Conservation (phyloP, 2,329 filamentous ascomycete genomes). For the Sporothrix brunneoviolacea region DNA sequence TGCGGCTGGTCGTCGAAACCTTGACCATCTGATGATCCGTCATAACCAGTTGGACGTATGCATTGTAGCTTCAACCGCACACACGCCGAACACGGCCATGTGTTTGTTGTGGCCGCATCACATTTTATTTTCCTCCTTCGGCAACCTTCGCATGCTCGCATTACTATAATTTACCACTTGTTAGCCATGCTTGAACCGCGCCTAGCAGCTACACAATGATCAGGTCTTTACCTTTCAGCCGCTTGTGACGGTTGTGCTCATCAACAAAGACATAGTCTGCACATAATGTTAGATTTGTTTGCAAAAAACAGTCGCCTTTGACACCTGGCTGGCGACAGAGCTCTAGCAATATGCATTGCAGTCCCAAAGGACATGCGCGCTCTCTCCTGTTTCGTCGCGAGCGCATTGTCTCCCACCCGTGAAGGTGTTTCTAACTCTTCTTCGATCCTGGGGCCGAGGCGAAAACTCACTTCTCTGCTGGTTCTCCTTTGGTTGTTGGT, state of each 20-base stretch:
- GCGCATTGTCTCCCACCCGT: too few species aligned
- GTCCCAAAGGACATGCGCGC: too few species aligned
- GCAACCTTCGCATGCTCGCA: constrained; percentile 95
- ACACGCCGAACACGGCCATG: constrained; percentile 94
- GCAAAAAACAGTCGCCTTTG: too few species aligned
- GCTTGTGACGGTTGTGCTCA: constrained; percentile 96
- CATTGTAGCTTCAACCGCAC: constrained; percentile 88
- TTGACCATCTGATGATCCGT: constrained; percentile 46
- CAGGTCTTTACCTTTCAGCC: constrained; percentile 86
- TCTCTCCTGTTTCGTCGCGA: too few species aligned
- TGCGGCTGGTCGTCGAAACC: constrained; percentile 49
- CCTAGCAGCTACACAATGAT: neutral
- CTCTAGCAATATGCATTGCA: too few species aligned
- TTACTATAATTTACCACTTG: constrained; percentile 53
- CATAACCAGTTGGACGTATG: constrained; percentile 78
- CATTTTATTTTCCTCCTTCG: constrained; percentile 95
- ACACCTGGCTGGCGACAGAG: too few species aligned
- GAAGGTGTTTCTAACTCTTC: too few species aligned
- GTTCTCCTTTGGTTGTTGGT: constrained; percentile 59
- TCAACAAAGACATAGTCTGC: constrained; percentile 98
- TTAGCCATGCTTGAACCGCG: neutral
- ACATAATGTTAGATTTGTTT: constrained; percentile 24
- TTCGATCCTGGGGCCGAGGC: too few species aligned
- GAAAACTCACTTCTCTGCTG: constrained; percentile 65
- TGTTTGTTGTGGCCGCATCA: constrained; percentile 93